Base-by-base conservation (phyloP, 306 rosid species). In the Potentilla sterilis region DNA sequence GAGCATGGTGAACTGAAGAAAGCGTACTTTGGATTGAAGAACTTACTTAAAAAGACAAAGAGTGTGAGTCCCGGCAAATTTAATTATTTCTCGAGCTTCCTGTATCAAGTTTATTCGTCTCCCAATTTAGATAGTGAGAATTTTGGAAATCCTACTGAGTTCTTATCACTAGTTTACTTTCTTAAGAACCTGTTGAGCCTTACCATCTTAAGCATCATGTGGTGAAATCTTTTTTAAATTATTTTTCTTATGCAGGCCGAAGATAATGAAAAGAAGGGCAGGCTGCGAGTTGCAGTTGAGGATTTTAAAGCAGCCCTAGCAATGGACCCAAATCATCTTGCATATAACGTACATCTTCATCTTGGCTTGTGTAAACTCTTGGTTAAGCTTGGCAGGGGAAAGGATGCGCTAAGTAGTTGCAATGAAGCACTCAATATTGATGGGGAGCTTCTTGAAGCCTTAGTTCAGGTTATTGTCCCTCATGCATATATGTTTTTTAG, bases 331-430 rank as follows among this genome's bases (percentile, higher is more conserved):
- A 80, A 84, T 76, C 98, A 96, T 87, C 86, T 84, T 38, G 94
- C 92, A 48, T 89, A 96, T 84, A 96, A 92, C 81, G 96, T 92
- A 65, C 88, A 92, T 85, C 97, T 96, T 84, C 94, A 96, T 86
- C 92, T 96, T 75, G 96, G 89, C 46, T 83, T 96, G 81, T 96
- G 99, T 83, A 92, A 96, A 83, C 93, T 87, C 69, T 80, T 85
- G 77, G 97, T 96, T 85, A 89, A 83, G 85, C 99, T 90, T 79
- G 98, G 98, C 49, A 84, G 97, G 74, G 99, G 99, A 89, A 96
- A 92, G 81, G 99, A 96, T 13, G 99, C 99, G 82, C 77, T 96
- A 77, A 73, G 81, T 49, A 92, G 93, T 85, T 96, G 99, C 81
- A 81, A 48, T 83, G 98, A 92, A 70, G 97, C 93, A 80, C 93